Conservation (phyloP, 352 stramenopile genomes). For the Phytopythium cucurbitacearum region DNA sequence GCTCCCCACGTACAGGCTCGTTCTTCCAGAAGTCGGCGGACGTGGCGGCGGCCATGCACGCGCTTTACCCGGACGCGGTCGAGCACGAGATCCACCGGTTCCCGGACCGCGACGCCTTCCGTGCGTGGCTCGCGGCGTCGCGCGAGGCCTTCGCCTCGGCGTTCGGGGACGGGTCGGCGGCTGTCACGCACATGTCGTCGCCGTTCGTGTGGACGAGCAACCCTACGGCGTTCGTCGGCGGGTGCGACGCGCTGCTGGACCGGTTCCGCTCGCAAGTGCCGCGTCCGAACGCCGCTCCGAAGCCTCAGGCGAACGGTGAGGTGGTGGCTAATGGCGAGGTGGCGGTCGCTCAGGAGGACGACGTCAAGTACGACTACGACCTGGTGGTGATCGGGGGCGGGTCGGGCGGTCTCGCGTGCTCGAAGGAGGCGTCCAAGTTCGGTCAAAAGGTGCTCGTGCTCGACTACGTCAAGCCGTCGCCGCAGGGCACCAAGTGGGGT, state of each 20-base stretch:
- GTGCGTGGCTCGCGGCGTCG: slow-evolving; percentile 39
- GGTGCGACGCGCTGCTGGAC: slow-evolving; percentile 59
- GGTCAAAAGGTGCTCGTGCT: slow-evolving; percentile 94
- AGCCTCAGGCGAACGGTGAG: no score
- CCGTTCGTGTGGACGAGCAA: slow-evolving; percentile 72
- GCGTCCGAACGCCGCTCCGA: slow-evolving; percentile 10
- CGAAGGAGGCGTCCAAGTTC: slow-evolving; percentile 92
- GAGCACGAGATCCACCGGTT: slow-evolving; percentile 43
- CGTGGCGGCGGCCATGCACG: slow-evolving; percentile 57
- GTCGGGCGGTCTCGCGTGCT: slow-evolving; percentile 90
- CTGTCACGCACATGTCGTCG: slow-evolving; percentile 55
- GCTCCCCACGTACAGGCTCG: slow-evolving; percentile 12
- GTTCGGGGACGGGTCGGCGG: slow-evolving; percentile 32
- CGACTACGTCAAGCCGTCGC: slow-evolving; percentile 94
- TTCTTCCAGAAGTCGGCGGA: slow-evolving; percentile 60
- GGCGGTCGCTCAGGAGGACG: slow-evolving; percentile 9
- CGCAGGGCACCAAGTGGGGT: slow-evolving; percentile 86
- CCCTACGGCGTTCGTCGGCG: slow-evolving; percentile 52
- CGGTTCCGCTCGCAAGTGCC: slow-evolving; percentile 48
- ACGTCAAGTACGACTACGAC: slow-evolving; percentile 71
- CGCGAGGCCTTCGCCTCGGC: slow-evolving; percentile 26
- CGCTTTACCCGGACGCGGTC: slow-evolving; percentile 54
- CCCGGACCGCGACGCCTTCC: slow-evolving; percentile 52
- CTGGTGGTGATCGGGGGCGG: slow-evolving; percentile 81
- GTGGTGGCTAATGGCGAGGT: no score